These are phyloP conservation scores for Anisodus tanguticus DNA, from an alignment of 257 asterid species.

Conservation along the genomic window DNA sequence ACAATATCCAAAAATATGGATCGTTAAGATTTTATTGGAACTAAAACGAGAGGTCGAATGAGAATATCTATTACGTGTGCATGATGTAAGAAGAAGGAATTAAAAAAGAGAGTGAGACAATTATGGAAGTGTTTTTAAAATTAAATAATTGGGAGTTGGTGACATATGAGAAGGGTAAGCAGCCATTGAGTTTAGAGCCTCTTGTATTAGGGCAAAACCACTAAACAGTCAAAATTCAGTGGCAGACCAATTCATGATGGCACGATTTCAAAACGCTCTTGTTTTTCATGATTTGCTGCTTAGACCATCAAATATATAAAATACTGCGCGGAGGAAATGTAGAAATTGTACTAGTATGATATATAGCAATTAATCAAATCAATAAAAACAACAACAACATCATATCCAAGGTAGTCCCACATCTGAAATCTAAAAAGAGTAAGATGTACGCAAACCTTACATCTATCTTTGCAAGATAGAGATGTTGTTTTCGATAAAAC, in stretches of 20 bases:
- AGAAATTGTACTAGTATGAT: not conserved
- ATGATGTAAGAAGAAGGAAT: not conserved
- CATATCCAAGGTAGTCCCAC: too few relatives aligned
- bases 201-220: constrained; percentile 21
- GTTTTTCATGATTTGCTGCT: not conserved
- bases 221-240: not conserved
- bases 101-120: not conserved
- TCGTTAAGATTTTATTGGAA: not conserved
- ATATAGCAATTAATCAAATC: too few relatives aligned
- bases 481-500: too few relatives aligned
- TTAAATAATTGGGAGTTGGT: constrained; percentile 21
- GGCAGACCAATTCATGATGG: constrained; percentile 17
- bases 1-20: not conserved
- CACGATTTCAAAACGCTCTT: not conserved
- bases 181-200: constrained; percentile 19
- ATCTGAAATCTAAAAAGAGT: too few relatives aligned
- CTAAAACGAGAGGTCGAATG: not conserved
- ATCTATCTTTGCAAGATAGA: too few relatives aligned
- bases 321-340: not conserved
- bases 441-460: too few relatives aligned
- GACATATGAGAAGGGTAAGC: not conserved
- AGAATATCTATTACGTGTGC: not conserved
- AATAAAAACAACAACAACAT: too few relatives aligned
- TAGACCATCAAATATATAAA: not conserved
- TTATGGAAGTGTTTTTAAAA: not conserved